Base-by-base conservation (phyloP, 2,329 filamentous ascomycete species). In the Onygenales sp. region DNA sequence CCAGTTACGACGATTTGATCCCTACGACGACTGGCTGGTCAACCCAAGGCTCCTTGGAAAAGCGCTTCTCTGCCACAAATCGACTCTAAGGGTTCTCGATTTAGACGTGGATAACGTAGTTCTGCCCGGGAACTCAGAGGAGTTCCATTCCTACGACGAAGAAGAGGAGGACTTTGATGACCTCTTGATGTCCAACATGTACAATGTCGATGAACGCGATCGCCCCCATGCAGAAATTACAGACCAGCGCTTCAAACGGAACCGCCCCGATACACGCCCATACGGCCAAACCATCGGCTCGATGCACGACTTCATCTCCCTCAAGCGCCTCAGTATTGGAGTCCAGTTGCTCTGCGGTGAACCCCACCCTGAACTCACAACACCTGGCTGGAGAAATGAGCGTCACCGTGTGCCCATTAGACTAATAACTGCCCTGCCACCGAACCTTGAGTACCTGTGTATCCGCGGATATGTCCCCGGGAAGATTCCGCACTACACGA, bases 391-490 rank as follows among this genome's bases (percentile, higher is more conserved):
- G 27, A 43, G 48, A 11, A 13, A 14, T 5, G 27, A 32, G 17
- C 13, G 9, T 14, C 9, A 21, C 1, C 8, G 10, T 5, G 32
- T 41, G 17, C 47, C 47, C 8, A 13, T 50, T 31, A n/a, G 47
- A 42, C 8, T 57, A 51, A 43, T 46, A 2, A 43, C 53, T 27
- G 32, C 48, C 7, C 43, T 61, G 8, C 60, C 60, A 3, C 36
- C 36, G 10, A 56, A 47, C 3, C 47, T 61, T 33, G 59, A 61
- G 32, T 57, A 58, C 36, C 17, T 61, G 44, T 58, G 56, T 44
- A 55, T 61, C 43, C 49, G 54, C 9, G 59, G 58, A 13, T 61
- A 61, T 13, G 31, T 56, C 41, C 52, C 50, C n/a, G 59, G 59
- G 2, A 10, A 41, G 10, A 46, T 43, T 8, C 6, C 45, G 5